Conservation (phyloP, 2,329 filamentous ascomycete genomes). For the Fusarium begoniae region DNA sequence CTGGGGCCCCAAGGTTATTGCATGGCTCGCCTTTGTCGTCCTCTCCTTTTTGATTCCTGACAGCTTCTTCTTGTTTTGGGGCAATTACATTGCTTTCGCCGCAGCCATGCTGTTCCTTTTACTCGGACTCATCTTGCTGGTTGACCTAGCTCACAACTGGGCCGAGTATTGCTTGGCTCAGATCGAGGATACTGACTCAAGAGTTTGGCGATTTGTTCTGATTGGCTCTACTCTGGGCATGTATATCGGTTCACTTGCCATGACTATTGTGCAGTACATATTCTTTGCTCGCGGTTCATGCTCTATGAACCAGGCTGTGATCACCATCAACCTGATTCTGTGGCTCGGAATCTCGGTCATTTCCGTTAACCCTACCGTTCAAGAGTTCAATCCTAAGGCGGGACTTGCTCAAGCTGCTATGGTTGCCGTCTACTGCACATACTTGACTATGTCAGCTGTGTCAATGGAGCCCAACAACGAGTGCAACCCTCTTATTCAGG, state of each 20-base stretch:
- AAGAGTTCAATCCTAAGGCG: slow-evolving; percentile 91
- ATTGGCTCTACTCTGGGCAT: slow-evolving; percentile 94
- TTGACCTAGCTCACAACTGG: slow-evolving; percentile 96
- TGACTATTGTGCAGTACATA: slow-evolving; percentile 97
- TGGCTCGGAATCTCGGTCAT: slow-evolving; percentile 82
- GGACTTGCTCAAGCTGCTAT: slow-evolving; percentile 97
- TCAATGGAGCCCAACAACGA: slow-evolving; percentile 97
- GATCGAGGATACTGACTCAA: slow-evolving; percentile 89
- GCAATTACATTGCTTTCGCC: slow-evolving; percentile 89
- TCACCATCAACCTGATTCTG: slow-evolving; percentile 90
- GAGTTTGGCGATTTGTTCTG: slow-evolving; percentile 83
- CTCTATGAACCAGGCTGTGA: slow-evolving; percentile 95
- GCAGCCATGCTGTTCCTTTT: slow-evolving; percentile 94
- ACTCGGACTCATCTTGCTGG: slow-evolving; percentile 88
- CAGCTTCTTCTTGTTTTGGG: slow-evolving; percentile 93
- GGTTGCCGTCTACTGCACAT: slow-evolving; percentile 98
- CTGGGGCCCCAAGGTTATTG: slow-evolving; percentile 95
- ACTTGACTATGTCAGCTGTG: slow-evolving; percentile 96
- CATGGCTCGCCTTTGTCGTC: slow-evolving; percentile 87
- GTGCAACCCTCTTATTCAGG: slow-evolving; percentile 91
- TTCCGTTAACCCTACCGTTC: slow-evolving; percentile 88
- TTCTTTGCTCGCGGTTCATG: slow-evolving; percentile 88
- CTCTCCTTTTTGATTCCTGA: slow-evolving; percentile 96
- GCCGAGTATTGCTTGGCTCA: slow-evolving; percentile 94
- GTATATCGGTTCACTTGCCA: slow-evolving; percentile 89